phyloP scores from a whole-genome alignment of 1,284 basidiomycete species.

The Heterobasidion parviporum region DNA sequence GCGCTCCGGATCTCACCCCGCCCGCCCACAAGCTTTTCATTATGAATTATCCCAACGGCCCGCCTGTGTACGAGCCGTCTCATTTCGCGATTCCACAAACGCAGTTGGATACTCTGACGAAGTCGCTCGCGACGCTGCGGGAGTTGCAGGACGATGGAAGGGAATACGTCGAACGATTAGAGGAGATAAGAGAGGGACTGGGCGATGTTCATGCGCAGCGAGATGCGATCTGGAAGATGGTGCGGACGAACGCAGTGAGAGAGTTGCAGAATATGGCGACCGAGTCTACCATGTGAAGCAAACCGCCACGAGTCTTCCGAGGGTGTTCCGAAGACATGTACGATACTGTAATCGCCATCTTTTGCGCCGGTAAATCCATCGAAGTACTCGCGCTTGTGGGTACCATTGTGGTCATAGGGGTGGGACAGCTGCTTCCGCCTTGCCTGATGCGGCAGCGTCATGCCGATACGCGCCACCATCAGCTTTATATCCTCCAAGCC shows the following conservation, averaged over 20 bases:
- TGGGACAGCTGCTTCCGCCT: no score
- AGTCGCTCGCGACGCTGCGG: slow-evolving; percentile 57
- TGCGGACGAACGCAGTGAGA: slow-evolving; percentile 61
- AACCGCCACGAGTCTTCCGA: no score
- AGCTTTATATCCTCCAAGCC: not conserved
- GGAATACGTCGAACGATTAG: slow-evolving; percentile 71
- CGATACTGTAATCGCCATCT: not conserved
- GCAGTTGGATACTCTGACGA: slow-evolving; percentile 62
- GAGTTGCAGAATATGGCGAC: slow-evolving; percentile 60
- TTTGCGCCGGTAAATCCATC: not conserved
- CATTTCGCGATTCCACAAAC: slow-evolving; percentile 56
- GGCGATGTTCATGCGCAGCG: slow-evolving; percentile 64
- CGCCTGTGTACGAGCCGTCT: slow-evolving; percentile 41
- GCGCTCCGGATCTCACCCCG: slow-evolving; percentile 58
- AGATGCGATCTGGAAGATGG: slow-evolving; percentile 63
- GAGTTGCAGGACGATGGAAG: slow-evolving; percentile 76
- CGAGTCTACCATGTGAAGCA: slow-evolving; percentile 18
- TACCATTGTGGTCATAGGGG: no score
- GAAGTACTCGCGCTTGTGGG: no score
- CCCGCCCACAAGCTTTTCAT: slow-evolving; percentile 62
- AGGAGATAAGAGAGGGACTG: slow-evolving; percentile 70
- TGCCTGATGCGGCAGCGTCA: no score
- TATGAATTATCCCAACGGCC: slow-evolving; percentile 34
- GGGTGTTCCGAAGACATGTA: not conserved
- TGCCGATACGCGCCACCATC: not conserved